These are phyloP conservation scores for Talaromyces wortmannii DNA, from an alignment of 495 filamentous ascomycete genomes.

Conservation along the genomic window DNA sequence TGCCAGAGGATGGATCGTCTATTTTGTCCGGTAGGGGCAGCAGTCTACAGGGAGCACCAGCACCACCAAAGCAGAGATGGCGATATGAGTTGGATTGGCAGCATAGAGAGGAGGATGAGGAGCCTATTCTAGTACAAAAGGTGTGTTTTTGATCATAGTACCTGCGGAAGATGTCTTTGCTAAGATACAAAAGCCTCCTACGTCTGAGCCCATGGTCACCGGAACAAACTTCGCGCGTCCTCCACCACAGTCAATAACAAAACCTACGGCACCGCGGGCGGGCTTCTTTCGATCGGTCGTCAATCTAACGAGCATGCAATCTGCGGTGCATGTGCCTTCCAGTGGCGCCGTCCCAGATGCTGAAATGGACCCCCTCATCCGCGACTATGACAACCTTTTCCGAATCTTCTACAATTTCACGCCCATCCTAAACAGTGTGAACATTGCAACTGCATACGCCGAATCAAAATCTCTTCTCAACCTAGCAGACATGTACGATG, in stretches of 20 bases:
- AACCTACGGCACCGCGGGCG: constrained; percentile 39
- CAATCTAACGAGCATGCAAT: constrained; percentile 56
- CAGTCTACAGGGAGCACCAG: constrained; percentile 11
- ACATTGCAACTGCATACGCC: constrained; percentile 84
- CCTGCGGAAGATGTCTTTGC: not conserved
- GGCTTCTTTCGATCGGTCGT: constrained; percentile 85
- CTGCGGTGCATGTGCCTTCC: constrained; percentile 38
- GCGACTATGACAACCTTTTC: constrained; percentile 90
- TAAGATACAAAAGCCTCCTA: constrained; percentile 25
- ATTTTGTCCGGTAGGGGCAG: constrained; percentile 32
- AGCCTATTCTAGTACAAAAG: constrained; percentile 85
- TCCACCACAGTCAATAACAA: constrained; percentile 46
- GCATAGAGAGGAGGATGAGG: constrained; percentile 61
- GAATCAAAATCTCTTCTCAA: constrained; percentile 83
- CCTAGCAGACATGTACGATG: constrained; percentile 88
- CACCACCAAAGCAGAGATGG: constrained; percentile 55
- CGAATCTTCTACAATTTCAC: constrained; percentile 90
- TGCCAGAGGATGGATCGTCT: constrained; percentile 48
- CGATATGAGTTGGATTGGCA: constrained; percentile 81
- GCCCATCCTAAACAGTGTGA: constrained; percentile 69
- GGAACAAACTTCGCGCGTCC: constrained; percentile 26
- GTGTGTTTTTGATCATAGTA: constrained; percentile 24
- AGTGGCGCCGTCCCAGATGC: constrained; percentile 25
- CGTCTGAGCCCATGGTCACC: constrained; percentile 41
- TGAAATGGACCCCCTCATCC: constrained; percentile 61